Evolutionary conservation across 371 early-diverging fungal species (phyloP), one percentile per base, ranked within the genome.

Genomic region (Apophysomyces trapeziformis): DNA sequence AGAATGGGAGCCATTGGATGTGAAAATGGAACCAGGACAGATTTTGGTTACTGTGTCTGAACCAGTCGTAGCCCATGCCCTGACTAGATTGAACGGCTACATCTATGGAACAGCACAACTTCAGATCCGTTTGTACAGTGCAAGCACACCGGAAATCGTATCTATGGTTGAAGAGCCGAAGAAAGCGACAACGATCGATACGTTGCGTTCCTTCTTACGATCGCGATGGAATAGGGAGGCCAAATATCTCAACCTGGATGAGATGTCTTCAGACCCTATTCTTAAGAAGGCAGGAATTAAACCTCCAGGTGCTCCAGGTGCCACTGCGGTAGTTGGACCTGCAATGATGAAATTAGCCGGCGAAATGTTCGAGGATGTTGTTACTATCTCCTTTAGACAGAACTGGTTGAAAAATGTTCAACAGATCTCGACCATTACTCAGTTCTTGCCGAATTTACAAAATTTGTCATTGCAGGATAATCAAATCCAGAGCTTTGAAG

Each of bases 321-420:
- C 82, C 1, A 78, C 72, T 5, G 78, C 75, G 7, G 81, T 85
- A 41, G 73, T 87, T 21, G 88, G 89, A 1, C 87, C 87, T 32
- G 86, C 87, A 6, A 72, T 88, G 65, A 87, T 88, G 79, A 90
- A 90, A 64, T 59, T 90, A 26, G 85, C 89, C 26, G 77, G 80
- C 8, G 83, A 87, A 73, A 73, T 83, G 67, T 88, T 86, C 67
- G 83, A 81, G 11, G 79, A 84, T 64, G 68, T 86, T 35, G 63
- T 76, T 5, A 82, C 85, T 7, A 69, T 89, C 18, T 85, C 86
- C 3, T 75, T 89, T 56, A 73, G 80, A 6, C 67, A 71, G 1
- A 88, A 88, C 65, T 71, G 74, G 1, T 59, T 89, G 5, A 70
- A 73, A 7, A 77, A 77, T 16, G 78, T 87, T 13, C 74, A 79